Evolutionary conservation across 2,329 filamentous ascomycete genomes (phyloP).

Genomic region (Aspergillus latus): DNA sequence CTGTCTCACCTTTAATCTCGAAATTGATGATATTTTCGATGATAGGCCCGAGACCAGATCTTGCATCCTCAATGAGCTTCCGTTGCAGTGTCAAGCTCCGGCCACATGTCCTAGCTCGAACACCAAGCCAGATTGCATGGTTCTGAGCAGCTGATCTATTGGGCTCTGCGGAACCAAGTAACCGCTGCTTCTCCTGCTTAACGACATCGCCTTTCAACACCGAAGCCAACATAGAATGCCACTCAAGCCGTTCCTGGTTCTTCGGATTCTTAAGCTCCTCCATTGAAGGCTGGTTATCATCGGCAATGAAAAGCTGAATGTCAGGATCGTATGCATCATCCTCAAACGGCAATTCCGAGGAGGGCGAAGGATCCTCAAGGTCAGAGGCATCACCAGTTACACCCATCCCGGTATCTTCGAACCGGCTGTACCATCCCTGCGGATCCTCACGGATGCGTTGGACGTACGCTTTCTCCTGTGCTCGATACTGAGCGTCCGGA

Average conservation of each 20-base stretch:
- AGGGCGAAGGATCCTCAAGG: slow-evolving; percentile 85
- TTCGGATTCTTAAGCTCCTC: slow-evolving; percentile 87
- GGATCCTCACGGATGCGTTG: slow-evolving; percentile 84
- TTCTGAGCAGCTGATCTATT: slow-evolving; percentile 68
- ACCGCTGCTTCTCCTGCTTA: slow-evolving; percentile 92
- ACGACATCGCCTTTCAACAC: slow-evolving; percentile 96
- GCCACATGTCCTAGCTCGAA: slow-evolving; percentile 80
- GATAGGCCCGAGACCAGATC: slow-evolving; percentile 67
- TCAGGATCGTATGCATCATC: slow-evolving; percentile 85
- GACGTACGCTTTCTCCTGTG: slow-evolving; percentile 92
- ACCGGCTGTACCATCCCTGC: slow-evolving; percentile 66
- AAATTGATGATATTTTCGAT: slow-evolving; percentile 91
- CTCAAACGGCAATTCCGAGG: slow-evolving; percentile 78
- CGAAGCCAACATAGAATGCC: slow-evolving; percentile 96
- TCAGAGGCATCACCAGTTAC: slow-evolving; percentile 75
- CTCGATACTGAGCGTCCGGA: slow-evolving; percentile 71
- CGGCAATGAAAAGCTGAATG: slow-evolving; percentile 87
- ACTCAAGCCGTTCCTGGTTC: slow-evolving; percentile 88
- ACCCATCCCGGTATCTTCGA: slow-evolving; percentile 63
- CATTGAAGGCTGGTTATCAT: slow-evolving; percentile 81
- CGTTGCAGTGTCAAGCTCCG: slow-evolving; percentile 80
- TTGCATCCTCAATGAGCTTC: slow-evolving; percentile 82
- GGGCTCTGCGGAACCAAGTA: slow-evolving; percentile 78
- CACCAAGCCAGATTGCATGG: slow-evolving; percentile 80
- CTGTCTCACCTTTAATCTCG: slow-evolving; percentile 87